Conservation (phyloP, 305 asterid species). For the Fraxinus floribunda region DNA sequence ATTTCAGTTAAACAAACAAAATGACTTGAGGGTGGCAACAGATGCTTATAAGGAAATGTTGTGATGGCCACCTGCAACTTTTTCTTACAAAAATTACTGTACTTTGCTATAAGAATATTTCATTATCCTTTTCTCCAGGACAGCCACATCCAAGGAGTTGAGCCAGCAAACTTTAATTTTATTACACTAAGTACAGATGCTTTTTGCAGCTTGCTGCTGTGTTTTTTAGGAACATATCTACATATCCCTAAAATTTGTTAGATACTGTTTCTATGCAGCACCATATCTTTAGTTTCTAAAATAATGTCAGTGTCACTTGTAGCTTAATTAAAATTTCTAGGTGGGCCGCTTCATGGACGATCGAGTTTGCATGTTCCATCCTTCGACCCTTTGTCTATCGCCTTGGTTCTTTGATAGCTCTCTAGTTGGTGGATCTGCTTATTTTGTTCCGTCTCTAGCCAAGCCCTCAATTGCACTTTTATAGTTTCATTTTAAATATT, state of each 20-base stretch:
- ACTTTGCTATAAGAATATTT: neutral
- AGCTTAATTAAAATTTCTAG: neutral
- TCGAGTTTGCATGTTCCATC: neutral
- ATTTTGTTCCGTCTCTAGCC: neutral
- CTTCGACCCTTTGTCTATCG: no score
- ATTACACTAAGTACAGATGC: neutral
- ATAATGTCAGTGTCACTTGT: neutral
- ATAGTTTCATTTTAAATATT: neutral
- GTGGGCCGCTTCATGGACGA: neutral
- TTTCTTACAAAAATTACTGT: neutral
- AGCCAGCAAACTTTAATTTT: neutral
- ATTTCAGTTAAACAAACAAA: neutral
- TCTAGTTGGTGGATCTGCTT: neutral
- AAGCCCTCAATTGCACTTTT: neutral
- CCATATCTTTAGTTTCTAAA: neutral
- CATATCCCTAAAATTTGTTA: neutral
- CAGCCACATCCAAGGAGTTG: constrained; percentile 6
- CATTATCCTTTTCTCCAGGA: neutral
- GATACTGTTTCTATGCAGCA: neutral
- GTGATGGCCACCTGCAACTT: neutral
- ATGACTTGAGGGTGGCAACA: constrained; percentile 4
- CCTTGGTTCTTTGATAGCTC: no score
- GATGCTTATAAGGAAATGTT: neutral
- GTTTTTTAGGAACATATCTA: constrained; percentile 23
- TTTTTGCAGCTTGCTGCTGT: constrained; percentile 25